Evolutionary conservation across 208 protist genomes (phyloP).

Genomic region (Trypanosoma platydactyli): DNA sequence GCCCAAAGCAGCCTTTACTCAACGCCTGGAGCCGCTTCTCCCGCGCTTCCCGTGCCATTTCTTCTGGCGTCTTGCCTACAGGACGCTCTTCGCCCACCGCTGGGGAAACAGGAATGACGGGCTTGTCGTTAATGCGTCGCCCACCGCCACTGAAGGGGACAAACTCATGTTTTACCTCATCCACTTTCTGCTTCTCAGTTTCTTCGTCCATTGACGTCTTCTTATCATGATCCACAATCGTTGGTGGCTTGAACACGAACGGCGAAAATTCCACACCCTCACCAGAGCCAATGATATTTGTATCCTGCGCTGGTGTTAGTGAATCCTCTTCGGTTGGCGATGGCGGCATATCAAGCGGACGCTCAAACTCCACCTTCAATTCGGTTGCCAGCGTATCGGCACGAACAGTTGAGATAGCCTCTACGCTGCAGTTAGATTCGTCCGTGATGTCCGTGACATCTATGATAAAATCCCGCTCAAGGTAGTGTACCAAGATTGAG

Average conservation of each 20-base stretch:
- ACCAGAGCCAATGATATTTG: constrained; percentile 59
- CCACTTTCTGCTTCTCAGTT: constrained; percentile 2
- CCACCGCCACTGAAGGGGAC: constrained; percentile 29
- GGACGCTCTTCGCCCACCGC: background rate
- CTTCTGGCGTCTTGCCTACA: constrained; percentile 15
- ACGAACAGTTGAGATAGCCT: constrained; percentile 92
- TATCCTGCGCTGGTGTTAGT: constrained; percentile 18
- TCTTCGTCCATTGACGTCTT: background rate
- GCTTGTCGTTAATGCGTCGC: constrained; percentile 19
- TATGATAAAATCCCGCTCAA: constrained; percentile 83
- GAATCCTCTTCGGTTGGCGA: constrained; percentile 42
- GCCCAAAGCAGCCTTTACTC: constrained; percentile 4
- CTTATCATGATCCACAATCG: constrained; percentile 29
- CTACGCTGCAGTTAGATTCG: constrained; percentile 37
- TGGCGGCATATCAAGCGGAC: constrained; percentile 89
- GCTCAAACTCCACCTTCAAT: constrained; percentile 94
- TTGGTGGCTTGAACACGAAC: constrained; percentile 60
- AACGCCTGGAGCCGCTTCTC: constrained; percentile 47
- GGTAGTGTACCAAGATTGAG: constrained; percentile 92
- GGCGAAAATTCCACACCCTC: constrained; percentile 63
- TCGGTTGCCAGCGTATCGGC: constrained; percentile 77
- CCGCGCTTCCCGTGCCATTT: constrained; percentile 31
- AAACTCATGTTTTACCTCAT: constrained; percentile 19
- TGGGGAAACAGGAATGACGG: background rate
- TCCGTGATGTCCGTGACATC: constrained; percentile 84